Evolutionary conservation across 352 stramenopile genomes (phyloP), one percentile per base, ranked within the genome.

Genomic region (Elongisporangium undulatum): DNA sequence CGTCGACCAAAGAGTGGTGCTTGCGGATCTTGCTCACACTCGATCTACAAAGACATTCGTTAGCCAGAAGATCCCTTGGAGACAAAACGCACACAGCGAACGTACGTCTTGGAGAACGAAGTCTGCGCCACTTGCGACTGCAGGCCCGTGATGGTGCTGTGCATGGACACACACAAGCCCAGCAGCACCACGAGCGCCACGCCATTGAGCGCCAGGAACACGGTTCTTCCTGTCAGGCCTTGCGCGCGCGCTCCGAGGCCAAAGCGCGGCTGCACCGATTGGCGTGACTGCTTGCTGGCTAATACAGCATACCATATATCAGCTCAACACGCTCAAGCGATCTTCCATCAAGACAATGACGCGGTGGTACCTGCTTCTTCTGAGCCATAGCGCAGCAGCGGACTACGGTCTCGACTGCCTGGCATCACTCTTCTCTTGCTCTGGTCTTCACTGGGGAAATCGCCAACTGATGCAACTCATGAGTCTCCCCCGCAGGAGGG

Each of bases 81-180:
- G n/a, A n/a, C n/a, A n/a, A n/a, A n/a, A n/a, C n/a, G 29, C 29
- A 13, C 23, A 57, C 49, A n/a, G n/a, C n/a, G 55, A 55, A 68
- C 66, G 24, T 64, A 73, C 67, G 58, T 45, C 26, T 21, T 68
- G 56, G 51, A 34, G 19, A 51, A 57, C 53, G 34, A 45, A 45
- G 53, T 26, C 38, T 67, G 52, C 16, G 52, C 51, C 49, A 56
- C 56, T 7, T 81, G 56, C 1, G 63, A 57, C 58, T 89, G 64
- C 21, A 92, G 64, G 6, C 72, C 69, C 7, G 66, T 73, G 56
- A 90, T 89, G 13, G 77, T 87, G 70, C 71, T 80, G 74, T 89
- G 76, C 76, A 90, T 90, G 22, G 82, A 90, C 49, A 92, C 53
- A 45, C 79, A 92, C 24, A 81, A 45, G n/a, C 62, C 68, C 21